Evolutionary conservation across 371 early-diverging fungal genomes (phyloP).

Genomic region (Mycotypha africana): DNA sequence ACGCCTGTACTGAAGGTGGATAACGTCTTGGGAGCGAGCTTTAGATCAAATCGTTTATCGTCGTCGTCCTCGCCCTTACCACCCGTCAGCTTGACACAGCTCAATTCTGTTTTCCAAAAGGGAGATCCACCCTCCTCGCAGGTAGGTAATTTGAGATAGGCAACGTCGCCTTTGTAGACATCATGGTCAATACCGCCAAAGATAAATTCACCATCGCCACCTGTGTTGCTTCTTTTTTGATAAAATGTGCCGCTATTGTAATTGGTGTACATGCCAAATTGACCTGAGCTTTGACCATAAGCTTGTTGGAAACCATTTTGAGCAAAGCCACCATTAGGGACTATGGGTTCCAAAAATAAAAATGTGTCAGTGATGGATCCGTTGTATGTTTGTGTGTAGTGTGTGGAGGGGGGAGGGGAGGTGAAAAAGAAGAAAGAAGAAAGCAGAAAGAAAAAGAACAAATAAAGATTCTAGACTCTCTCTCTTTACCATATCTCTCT

Average conservation of each 20-base stretch:
- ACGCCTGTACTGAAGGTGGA: slow-evolving; percentile 30
- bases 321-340: slow-evolving; percentile 20
- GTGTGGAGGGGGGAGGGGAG: too few species aligned
- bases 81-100: slow-evolving; percentile 35
- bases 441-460: too few species aligned
- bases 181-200: slow-evolving; percentile 42
- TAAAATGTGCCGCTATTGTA: slow-evolving; percentile 24
- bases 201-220: slow-evolving; percentile 32
- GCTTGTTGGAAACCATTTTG: slow-evolving; percentile 30
- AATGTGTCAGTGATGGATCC: too few species aligned
- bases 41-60: slow-evolving; percentile 19
- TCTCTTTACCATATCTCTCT: too few species aligned
- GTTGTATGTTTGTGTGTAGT: too few species aligned
- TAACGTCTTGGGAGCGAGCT: slow-evolving; percentile 29
- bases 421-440: too few species aligned
- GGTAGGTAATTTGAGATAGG: slow-evolving; percentile 34
- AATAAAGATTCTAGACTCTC: too few species aligned
- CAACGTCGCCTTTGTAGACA: slow-evolving; percentile 36
- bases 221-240: slow-evolving; percentile 27
- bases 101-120: slow-evolving; percentile 42
- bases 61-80: too few species aligned
- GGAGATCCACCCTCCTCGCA: slow-evolving; percentile 36
- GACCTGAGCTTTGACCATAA: slow-evolving; percentile 22
- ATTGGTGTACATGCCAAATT: slow-evolving; percentile 24
- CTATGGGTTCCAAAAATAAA: too few species aligned